Evolutionary conservation across 345 rosid genomes (phyloP), one percentile per base, ranked within the genome.

Genomic region (Salix udensis): DNA sequence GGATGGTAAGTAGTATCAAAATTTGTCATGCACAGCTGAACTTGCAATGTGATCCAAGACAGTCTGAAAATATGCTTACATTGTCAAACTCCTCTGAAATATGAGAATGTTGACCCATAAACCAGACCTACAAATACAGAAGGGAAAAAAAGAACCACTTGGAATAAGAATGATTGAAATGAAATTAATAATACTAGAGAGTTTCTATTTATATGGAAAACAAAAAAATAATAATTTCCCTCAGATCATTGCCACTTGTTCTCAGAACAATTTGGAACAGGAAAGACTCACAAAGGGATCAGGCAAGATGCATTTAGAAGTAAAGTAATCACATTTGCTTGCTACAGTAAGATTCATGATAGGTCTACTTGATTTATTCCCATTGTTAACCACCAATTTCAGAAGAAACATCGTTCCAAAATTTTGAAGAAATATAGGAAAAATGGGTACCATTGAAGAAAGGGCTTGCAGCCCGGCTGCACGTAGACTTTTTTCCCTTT

Each of bases 381-480:
- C 5, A 46, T 65, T 48, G 19, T 13, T 65, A 31, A 30, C 19
- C 18, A 21, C 5, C 5, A 19, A 19, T 72, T 58, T 72, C 0
- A 6, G 14, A 68, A 69, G 8, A 40, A 66, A 31, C 46, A 53
- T 6, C 21, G 9, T 46, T 65, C 6, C 34, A 39, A 4, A 4
- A 52, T 44, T 50, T 60, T 24, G 23, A 76, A 67, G 73, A 75
- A 19, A 66, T 72, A 40, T 7, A 61, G 26, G 1, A 46, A 72
- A 28, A 55, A 36, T 62, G 50, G 44, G 60, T 91, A 96, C 99
- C 98, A 94, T 85, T 64, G 97, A 86, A 82, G 98, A 90, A 83
- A 96, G 97, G 66, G 98, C 88, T 80, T 90, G 98, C 79, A 96
- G 84, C 70, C 90, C 94, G 30, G 97, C 89, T 50, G 97, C 83